Percentiles rank a stretch among this genome's conserved stretches.
These are phyloP conservation scores for Solanum tacnaense DNA, from an alignment of 257 asterid genomes.

Conservation along the genomic window DNA sequence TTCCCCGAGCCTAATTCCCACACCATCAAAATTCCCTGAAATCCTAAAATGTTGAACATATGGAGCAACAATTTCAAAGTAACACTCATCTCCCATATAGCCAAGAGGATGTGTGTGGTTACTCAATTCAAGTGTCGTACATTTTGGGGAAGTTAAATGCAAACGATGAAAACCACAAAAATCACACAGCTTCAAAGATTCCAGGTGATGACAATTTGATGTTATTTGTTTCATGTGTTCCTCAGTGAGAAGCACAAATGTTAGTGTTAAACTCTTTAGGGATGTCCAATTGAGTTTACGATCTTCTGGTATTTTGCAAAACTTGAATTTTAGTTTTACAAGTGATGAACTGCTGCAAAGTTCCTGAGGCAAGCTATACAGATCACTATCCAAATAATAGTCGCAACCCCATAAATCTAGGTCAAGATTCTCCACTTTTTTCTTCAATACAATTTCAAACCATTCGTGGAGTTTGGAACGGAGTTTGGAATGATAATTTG, in stretches of 20 bases:
- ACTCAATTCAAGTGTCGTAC: neutral
- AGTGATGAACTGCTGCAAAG: neutral
- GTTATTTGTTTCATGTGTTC: neutral
- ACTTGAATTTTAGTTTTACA: neutral
- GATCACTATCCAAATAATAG: too few species aligned
- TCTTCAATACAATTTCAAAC: neutral
- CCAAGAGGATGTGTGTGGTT: too few species aligned
- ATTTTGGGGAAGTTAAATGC: neutral
- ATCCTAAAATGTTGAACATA: neutral
- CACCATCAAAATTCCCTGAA: neutral
- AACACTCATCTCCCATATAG: neutral
- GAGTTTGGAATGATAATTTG: neutral
- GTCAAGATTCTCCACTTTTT: neutral
- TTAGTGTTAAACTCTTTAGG: neutral
- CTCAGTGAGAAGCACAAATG: neutral
- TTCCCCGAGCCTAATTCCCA: neutral
- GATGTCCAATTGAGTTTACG: neutral
- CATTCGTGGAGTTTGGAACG: neutral
- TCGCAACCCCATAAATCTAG: neutral
- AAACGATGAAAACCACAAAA: neutral
- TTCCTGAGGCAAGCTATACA: neutral
- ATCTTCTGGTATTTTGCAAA: neutral
- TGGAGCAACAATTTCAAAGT: neutral
- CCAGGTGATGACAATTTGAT: neutral
- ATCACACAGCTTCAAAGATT: neutral